Conservation (phyloP, 164 flowering plant species). For the Berberis thunbergii region DNA sequence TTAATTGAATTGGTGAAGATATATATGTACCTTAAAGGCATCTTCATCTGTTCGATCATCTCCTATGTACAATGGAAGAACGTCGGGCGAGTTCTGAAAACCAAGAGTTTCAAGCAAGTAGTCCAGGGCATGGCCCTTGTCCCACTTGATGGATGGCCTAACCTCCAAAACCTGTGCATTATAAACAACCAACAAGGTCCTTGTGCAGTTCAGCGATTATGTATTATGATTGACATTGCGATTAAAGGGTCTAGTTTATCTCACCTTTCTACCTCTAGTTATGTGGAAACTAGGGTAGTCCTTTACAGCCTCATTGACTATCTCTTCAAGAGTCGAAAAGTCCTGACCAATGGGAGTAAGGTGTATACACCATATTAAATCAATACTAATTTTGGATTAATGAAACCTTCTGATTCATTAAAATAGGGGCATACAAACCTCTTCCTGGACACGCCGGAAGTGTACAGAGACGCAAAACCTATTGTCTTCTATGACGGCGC, state of each 20-base stretch:
- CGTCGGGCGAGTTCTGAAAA: conserved; percentile 17
- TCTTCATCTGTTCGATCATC: conserved; percentile 58
- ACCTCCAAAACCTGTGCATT: conserved; percentile 32
- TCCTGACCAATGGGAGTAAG: conserved; percentile 15
- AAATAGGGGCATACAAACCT: conserved; percentile 16
- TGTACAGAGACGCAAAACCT: conserved; percentile 69
- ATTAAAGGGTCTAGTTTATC: neutral
- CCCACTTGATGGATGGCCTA: conserved; percentile 43
- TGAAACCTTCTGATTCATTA: no score
- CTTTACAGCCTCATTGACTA: conserved; percentile 15
- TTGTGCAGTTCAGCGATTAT: neutral
- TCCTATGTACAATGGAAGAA: conserved; percentile 37
- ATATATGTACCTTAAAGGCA: conserved; percentile 50
- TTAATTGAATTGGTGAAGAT: neutral
- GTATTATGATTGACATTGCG: no score
- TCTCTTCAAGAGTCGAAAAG: conserved; percentile 14
- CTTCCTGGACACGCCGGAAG: conserved; percentile 37
- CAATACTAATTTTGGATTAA: neutral
- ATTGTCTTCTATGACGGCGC: conserved; percentile 54
- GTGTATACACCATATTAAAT: neutral
- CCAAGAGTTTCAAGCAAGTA: conserved; percentile 40
- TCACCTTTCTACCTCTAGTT: conserved; percentile 32
- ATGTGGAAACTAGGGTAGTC: conserved; percentile 22
- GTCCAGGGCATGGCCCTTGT: conserved; percentile 44
- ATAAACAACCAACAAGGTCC: neutral